Evolutionary conservation across 257 asterid species (phyloP).

Genomic region (Linaria vulgaris): DNA sequence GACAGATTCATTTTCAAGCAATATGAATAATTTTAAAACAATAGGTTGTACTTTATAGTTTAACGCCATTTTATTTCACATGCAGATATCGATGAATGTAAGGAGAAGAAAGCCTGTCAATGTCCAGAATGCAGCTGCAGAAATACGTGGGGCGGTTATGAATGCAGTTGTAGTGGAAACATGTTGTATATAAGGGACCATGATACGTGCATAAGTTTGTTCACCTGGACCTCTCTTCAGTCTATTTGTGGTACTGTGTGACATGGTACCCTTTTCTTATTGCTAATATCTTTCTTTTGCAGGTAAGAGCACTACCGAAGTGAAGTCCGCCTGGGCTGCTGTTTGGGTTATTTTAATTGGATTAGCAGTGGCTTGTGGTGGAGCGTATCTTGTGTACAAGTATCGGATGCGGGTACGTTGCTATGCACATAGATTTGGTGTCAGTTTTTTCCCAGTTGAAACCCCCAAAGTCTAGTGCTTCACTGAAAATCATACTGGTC

Average conservation of each 20-base stretch:
- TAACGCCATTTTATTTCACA: neutral
- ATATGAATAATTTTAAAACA: no score
- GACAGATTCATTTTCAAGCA: no score
- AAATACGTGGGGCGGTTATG: conserved; percentile 85
- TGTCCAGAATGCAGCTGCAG: conserved; percentile 87
- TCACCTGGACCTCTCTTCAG: conserved; percentile 4
- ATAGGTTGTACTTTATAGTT: no score
- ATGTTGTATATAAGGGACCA: conserved; percentile 74
- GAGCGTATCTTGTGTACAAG: conserved; percentile 65
- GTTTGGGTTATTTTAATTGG: conserved; percentile 70
- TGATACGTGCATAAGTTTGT: conserved; percentile 90
- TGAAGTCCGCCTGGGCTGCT: conserved; percentile 69
- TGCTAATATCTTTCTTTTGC: conserved; percentile 25
- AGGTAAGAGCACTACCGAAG: conserved; percentile 61
- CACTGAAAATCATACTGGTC: neutral
- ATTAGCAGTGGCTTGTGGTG: conserved; percentile 59
- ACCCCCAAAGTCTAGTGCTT: neutral
- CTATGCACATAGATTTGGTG: conserved; percentile 1
- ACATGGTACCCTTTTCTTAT: neutral
- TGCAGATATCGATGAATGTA: conserved; percentile 77
- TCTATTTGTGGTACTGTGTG: neutral
- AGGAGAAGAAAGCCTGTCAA: conserved; percentile 80
- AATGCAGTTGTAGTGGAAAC: conserved; percentile 67
- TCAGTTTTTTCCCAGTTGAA: no score
- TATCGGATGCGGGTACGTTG: conserved; percentile 72